Evolutionary conservation across 441 rosid genomes (phyloP).

Genomic region (Populus tomentosa): DNA sequence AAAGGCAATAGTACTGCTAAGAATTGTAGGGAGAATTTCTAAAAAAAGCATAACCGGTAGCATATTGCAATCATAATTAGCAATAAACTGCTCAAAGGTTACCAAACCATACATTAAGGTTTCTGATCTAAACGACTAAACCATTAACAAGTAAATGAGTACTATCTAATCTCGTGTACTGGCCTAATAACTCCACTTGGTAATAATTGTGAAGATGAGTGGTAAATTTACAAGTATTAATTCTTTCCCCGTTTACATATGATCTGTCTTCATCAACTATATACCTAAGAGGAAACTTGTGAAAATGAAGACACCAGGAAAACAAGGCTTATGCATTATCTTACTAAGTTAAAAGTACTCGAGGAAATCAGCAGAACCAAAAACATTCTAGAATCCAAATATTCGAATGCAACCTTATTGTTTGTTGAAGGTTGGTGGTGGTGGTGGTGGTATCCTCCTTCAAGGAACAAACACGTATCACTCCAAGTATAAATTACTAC

Average conservation of each 20-base stretch:
- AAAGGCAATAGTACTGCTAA: not conserved
- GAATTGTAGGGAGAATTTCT: not conserved
- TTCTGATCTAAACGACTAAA: not conserved
- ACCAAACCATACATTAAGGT: not conserved
- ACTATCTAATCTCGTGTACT: not conserved
- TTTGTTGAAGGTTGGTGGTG: slow-evolving; percentile 16
- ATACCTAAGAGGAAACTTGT: slow-evolving; percentile 8
- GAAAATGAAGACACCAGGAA: not conserved
- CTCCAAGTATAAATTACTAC: slow-evolving; percentile 13
- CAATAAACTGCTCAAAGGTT: not conserved
- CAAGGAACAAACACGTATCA: slow-evolving; percentile 13
- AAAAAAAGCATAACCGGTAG: not conserved
- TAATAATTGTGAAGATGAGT: not conserved
- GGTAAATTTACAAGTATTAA: not conserved
- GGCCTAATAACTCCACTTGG: not conserved
- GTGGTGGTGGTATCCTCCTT: slow-evolving; percentile 12
- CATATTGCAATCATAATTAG: not conserved
- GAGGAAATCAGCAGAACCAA: not conserved
- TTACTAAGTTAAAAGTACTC: slow-evolving; percentile 1
- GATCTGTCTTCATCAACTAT: not conserved
- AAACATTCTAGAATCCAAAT: slow-evolving; percentile 4
- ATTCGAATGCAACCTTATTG: slow-evolving; percentile 11
- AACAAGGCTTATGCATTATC: slow-evolving; percentile 11
- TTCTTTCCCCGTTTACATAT: not conserved
- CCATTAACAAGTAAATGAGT: not conserved